Evolutionary conservation across 805 yeast species (phyloP).

Genomic region (Teunomyces panamensis): DNA sequence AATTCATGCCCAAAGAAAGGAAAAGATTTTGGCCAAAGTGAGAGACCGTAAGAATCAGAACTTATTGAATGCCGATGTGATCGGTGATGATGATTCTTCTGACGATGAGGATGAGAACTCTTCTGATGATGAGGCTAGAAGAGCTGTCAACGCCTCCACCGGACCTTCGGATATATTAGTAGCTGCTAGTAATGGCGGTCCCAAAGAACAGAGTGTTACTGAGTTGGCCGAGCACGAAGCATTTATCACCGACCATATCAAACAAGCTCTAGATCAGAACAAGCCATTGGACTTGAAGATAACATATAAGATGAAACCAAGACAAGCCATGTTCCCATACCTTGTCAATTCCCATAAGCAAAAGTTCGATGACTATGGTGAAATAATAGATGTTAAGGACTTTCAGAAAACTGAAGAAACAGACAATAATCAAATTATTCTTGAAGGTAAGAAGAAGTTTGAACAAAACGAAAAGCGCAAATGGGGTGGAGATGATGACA

Average conservation of each 20-base stretch:
- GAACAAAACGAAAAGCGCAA: constrained; percentile 29
- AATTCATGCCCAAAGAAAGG: constrained; percentile 46
- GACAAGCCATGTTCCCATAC: constrained; percentile 76
- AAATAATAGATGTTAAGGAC: constrained; percentile 61
- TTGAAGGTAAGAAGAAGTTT: constrained; percentile 37
- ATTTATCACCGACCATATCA: constrained; percentile 36
- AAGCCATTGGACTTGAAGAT: constrained; percentile 54
- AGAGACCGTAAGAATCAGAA: constrained; percentile 40
- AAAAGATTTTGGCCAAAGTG: constrained; percentile 38
- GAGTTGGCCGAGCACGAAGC: constrained; percentile 41
- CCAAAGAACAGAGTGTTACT: constrained; percentile 14
- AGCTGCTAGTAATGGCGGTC: constrained; percentile 3
- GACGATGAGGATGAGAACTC: constrained; percentile 25
- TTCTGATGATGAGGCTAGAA: constrained; percentile 8
- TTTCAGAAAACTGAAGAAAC: constrained; percentile 56
- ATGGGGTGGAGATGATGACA: constrained; percentile 22
- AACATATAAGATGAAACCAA: constrained; percentile 42
- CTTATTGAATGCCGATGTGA: constrained; percentile 34
- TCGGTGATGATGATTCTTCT: constrained; percentile 31
- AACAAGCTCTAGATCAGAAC: constrained; percentile 37
- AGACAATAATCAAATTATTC: constrained; percentile 31
- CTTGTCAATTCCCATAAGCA: constrained; percentile 45
- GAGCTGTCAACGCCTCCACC: neutral
- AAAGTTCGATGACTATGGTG: constrained; percentile 86
- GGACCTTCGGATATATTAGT: neutral